These are phyloP conservation scores for Aaosphaeria arxii DNA, from an alignment of 2,329 filamentous ascomycete genomes.

Conservation along the genomic window DNA sequence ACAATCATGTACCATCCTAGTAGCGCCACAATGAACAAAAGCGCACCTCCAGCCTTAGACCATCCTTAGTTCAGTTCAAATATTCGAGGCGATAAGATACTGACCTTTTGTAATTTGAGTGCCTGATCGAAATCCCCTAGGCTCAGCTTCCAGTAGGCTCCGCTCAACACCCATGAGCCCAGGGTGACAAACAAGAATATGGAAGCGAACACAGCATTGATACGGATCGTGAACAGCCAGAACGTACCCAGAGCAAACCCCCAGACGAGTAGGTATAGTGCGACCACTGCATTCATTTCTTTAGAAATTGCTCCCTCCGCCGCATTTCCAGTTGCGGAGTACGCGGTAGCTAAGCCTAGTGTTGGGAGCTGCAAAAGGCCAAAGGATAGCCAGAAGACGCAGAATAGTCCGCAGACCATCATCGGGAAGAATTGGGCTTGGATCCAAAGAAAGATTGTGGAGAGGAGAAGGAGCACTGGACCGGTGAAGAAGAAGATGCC, in stretches of 20 bases:
- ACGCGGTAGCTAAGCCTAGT: slow-evolving; percentile 45
- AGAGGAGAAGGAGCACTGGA: slow-evolving; percentile 47
- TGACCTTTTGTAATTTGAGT: slow-evolving; percentile 45
- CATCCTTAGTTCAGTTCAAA: background rate
- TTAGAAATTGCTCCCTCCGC: slow-evolving; percentile 38
- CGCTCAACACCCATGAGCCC: slow-evolving; percentile 46
- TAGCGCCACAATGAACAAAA: slow-evolving; percentile 45
- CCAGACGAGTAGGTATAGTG: slow-evolving; percentile 52
- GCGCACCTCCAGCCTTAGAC: slow-evolving; percentile 32
- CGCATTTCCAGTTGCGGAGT: slow-evolving; percentile 36
- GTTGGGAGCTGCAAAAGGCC: slow-evolving; percentile 51
- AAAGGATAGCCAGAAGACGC: slow-evolving; percentile 54
- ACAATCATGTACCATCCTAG: slow-evolving; percentile 55
- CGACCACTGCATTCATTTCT: slow-evolving; percentile 50
- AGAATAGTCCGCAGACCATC: slow-evolving; percentile 53
- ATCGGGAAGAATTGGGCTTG: slow-evolving; percentile 37
- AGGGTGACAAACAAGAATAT: slow-evolving; percentile 50
- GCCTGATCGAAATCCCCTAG: slow-evolving; percentile 44
- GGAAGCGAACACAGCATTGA: slow-evolving; percentile 49
- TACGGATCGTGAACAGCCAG: slow-evolving; percentile 51
- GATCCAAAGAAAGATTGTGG: slow-evolving; percentile 53
- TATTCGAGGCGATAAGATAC: slow-evolving; percentile 1
- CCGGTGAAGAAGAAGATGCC: slow-evolving; percentile 46
- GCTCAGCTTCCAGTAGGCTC: slow-evolving; percentile 50
- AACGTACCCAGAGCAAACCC: slow-evolving; percentile 53